Evolutionary conservation across 2,329 filamentous ascomycete species (phyloP).

Genomic region (Coniella vitis): DNA sequence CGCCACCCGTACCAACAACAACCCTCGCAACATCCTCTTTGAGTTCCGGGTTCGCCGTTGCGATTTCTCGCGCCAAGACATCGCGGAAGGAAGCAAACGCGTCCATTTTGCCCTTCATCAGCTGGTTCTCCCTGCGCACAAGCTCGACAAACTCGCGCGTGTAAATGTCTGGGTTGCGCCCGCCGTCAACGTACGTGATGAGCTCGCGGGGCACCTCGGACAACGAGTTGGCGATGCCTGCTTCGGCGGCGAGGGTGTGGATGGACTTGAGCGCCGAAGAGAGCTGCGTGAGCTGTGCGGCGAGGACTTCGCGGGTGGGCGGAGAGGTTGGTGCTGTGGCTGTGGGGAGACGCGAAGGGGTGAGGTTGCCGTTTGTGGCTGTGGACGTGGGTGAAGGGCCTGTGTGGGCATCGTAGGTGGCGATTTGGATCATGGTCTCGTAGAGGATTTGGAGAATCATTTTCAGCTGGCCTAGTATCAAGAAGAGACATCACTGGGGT

Average conservation of each 20-base stretch:
- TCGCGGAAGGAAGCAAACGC: slow-evolving; percentile 58
- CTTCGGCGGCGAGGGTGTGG: slow-evolving; percentile 34
- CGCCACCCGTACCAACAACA: slow-evolving; percentile 38
- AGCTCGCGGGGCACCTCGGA: slow-evolving; percentile 55
- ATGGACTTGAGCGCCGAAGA: slow-evolving; percentile 32
- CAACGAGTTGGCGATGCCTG: slow-evolving; percentile 26
- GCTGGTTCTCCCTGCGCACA: slow-evolving; percentile 58
- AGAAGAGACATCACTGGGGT: background rate
- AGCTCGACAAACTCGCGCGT: slow-evolving; percentile 68
- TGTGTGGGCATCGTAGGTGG: slow-evolving; percentile 49
- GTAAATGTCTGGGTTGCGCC: slow-evolving; percentile 68
- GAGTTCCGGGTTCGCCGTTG: slow-evolving; percentile 52
- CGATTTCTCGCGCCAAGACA: slow-evolving; percentile 53
- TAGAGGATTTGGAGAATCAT: slow-evolving; percentile 58
- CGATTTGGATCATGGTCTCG: slow-evolving; percentile 56
- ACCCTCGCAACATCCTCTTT: slow-evolving; percentile 45
- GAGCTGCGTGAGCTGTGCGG: slow-evolving; percentile 42
- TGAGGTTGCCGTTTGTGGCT: slow-evolving; percentile 42
- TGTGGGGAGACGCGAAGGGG: slow-evolving; percentile 32
- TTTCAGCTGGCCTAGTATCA: slow-evolving; percentile 46
- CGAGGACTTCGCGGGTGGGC: slow-evolving; percentile 49
- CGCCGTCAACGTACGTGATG: slow-evolving; percentile 62
- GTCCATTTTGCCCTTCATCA: slow-evolving; percentile 56
- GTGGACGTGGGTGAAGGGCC: slow-evolving; percentile 23
- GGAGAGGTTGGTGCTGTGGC: slow-evolving; percentile 28